These are phyloP conservation scores for Ceratocystis albifundus DNA, from an alignment of 2,329 filamentous ascomycete genomes.

Conservation along the genomic window DNA sequence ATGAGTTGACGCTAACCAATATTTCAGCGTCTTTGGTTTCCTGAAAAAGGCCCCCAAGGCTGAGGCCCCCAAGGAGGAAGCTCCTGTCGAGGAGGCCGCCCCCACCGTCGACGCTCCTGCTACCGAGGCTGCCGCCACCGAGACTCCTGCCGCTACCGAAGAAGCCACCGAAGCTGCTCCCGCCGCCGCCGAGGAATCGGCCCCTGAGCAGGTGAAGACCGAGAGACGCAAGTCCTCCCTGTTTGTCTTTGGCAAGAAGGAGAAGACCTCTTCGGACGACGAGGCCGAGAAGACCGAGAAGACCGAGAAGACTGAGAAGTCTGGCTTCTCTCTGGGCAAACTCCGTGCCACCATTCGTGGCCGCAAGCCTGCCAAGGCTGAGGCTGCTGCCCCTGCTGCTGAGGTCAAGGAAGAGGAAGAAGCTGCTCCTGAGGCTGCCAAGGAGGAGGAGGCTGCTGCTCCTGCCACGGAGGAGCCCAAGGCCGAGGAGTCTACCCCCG, in stretches of 20 bases:
- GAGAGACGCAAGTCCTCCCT: conserved; percentile 74
- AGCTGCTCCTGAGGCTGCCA: conserved; percentile 16
- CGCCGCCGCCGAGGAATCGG: conserved; percentile 40
- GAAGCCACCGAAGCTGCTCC: conserved; percentile 35
- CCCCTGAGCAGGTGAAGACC: conserved; percentile 53
- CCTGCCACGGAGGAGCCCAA: conserved; percentile 33
- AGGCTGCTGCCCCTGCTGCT: conserved; percentile 29
- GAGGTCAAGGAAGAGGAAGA: conserved; percentile 27
- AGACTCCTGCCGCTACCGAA: conserved; percentile 31
- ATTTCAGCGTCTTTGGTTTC: conserved; percentile 42
- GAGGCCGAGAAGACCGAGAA: conserved; percentile 43
- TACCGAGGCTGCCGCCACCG: conserved; percentile 41
- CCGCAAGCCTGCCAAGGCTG: conserved; percentile 30
- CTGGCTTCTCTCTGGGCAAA: conserved; percentile 44
- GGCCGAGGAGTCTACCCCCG: conserved; percentile 32
- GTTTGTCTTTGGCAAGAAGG: conserved; percentile 70
- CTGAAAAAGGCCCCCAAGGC: conserved; percentile 49
- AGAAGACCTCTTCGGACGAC: conserved; percentile 46
- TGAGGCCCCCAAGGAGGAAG: conserved; percentile 37
- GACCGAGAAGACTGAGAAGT: conserved; percentile 42
- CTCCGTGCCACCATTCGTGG: conserved; percentile 45
- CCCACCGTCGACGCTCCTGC: conserved; percentile 50
- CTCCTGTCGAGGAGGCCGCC: conserved; percentile 40
- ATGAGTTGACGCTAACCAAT: conserved; percentile 22
- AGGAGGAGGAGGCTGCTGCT: conserved; percentile 24